Base-by-base conservation (phyloP, 2,329 filamentous ascomycete genomes). In the Fusarium verticillioides region DNA sequence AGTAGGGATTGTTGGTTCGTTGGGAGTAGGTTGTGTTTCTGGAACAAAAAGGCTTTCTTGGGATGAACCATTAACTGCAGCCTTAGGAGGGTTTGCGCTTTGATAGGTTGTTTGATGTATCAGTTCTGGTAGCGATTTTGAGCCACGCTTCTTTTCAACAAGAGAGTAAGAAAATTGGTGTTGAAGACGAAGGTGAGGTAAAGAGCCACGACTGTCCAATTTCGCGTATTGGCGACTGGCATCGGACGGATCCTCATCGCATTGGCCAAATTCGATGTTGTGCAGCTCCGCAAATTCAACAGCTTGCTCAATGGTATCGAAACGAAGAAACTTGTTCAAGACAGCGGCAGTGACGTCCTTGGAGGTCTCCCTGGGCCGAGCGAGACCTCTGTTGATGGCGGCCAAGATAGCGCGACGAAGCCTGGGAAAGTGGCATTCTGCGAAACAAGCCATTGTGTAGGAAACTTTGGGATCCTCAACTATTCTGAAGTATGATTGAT, bases 381-480 rank as follows among this genome's bases (percentile, higher is more conserved):
- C 84, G 69, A 91, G 89, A 3, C 87, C 85, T 61, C 83, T 85
- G 57, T 87, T 85, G 28, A 92, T 81, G 21, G 87, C 86, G 60
- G 85, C 85, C 23, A 92, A 78, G 21, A 91, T 87, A 18, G 86
- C 85, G 60, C 89, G 88, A 44, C 91, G 89, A 37, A 92, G 82
- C 40, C 86, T 84, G 44, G 88, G 87, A 65, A 93, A 92, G 76
- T 91, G 89, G n/a, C 90, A 88, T 76, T 92, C 90, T 11, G 90
- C 90, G 67, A 93, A 88, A 74, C 91, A 92, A 19, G 90, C 91
- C 89, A 92, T 91, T 2, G 89, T 91, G 77, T 92, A 93, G 1
- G 91, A 92, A 5, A 91, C 87, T 21, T 83, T 81, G 0, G 84
- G 82, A 44, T 87, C 85, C 72, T 88, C 84, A 34, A 92, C 83